These are phyloP conservation scores for Xylariaceae sp. DNA, from an alignment of 2,329 filamentous ascomycete genomes.

Conservation along the genomic window DNA sequence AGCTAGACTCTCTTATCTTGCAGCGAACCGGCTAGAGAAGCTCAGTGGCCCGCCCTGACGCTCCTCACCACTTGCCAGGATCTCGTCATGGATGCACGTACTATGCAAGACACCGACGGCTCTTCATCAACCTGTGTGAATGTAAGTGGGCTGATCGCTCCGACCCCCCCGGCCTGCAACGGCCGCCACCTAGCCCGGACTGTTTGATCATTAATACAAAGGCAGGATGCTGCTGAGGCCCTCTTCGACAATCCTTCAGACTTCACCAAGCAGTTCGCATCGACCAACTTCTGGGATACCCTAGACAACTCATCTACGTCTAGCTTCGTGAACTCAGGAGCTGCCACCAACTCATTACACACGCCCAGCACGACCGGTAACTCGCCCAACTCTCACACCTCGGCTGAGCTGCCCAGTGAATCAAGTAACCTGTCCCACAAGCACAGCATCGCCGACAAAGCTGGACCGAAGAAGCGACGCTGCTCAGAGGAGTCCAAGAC, in stretches of 20 bases:
- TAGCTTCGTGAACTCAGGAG: constrained; percentile 28
- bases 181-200: not conserved
- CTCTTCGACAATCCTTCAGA: constrained; percentile 32
- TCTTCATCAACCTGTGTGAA: constrained; percentile 32
- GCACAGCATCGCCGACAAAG: constrained; percentile 27
- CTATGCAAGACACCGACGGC: constrained; percentile 35
- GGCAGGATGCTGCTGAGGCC: constrained; percentile 29
- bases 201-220: constrained; percentile 16
- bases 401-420: constrained; percentile 23
- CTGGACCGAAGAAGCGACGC: constrained; percentile 29
- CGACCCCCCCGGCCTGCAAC: not conserved
- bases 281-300: constrained; percentile 34
- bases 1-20: constrained; percentile 2
- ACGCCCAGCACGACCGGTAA: constrained; percentile 28
- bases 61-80: constrained; percentile 22
- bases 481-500: constrained; percentile 29
- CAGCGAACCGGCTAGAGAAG: constrained; percentile 6
- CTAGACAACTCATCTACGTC: constrained; percentile 31
- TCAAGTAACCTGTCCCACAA: constrained; percentile 26
- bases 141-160: constrained; percentile 23
- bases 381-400: constrained; percentile 28
- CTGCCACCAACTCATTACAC: constrained; percentile 27
- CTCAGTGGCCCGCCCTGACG: constrained; percentile 23
- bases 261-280: constrained; percentile 31
- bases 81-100: constrained; percentile 35